Conservation (phyloP, 2,329 filamentous ascomycete genomes). For the Cytospora chrysosperma region DNA sequence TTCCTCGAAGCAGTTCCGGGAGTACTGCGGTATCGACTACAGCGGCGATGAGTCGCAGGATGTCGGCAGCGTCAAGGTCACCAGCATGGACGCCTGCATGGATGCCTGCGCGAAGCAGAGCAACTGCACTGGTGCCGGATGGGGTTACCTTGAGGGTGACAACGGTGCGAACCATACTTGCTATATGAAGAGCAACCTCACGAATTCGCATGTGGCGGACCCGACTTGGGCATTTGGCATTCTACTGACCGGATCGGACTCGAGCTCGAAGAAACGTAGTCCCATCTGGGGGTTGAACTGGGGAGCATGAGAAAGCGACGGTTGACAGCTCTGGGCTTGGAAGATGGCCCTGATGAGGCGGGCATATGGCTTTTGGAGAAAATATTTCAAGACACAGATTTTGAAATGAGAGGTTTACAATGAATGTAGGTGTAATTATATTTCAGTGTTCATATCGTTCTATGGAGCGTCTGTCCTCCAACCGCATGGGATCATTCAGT, state of each 20-base stretch:
- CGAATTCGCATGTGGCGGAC: conserved; percentile 33
- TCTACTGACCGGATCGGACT: conserved; percentile 45
- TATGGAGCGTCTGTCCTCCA: too few species aligned
- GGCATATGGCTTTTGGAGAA: neutral
- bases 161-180: conserved; percentile 40
- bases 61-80: conserved; percentile 37
- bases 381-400: neutral
- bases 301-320: too few species aligned
- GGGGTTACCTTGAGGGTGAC: conserved; percentile 45
- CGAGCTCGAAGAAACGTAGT: neutral
- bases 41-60: conserved; percentile 31
- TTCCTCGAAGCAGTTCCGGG: conserved; percentile 27
- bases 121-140: conserved; percentile 44
- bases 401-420: neutral
- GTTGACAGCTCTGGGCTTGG: neutral
- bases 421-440: neutral
- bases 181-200: conserved; percentile 44
- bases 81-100: conserved; percentile 45
- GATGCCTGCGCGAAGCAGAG: conserved; percentile 41
- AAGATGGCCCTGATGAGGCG: neutral
- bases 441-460: too few species aligned
- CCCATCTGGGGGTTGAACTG: neutral
- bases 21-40: conserved; percentile 32
- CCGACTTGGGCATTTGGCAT: conserved; percentile 45
- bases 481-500: too few species aligned